Evolutionary conservation across 257 asterid genomes (phyloP).

Genomic region (Hygrophila difformis): DNA sequence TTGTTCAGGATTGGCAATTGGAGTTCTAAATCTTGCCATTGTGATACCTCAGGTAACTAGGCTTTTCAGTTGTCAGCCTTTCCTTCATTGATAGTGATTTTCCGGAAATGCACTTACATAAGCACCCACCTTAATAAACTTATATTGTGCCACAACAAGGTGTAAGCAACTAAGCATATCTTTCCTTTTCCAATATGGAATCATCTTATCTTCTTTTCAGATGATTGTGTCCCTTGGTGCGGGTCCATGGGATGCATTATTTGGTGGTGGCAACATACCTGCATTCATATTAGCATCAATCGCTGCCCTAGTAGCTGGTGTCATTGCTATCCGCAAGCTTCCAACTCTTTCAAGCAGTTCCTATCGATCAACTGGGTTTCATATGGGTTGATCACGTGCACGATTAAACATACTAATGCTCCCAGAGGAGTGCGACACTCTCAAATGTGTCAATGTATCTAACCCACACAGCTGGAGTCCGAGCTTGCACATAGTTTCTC

Average conservation of each 20-base stretch:
- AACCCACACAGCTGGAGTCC: slow-evolving; percentile 11
- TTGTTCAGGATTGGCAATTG: slow-evolving; percentile 88
- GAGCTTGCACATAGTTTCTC: slow-evolving; percentile 16
- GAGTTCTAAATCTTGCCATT: slow-evolving; percentile 96
- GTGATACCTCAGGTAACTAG: slow-evolving; percentile 89
- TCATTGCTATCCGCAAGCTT: slow-evolving; percentile 58
- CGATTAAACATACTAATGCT: slow-evolving; percentile 8
- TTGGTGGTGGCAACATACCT: slow-evolving; percentile 94
- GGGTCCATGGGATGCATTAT: slow-evolving; percentile 99
- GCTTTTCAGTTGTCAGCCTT: background rate
- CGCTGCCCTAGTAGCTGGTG: slow-evolving; percentile 65
- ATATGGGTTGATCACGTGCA: slow-evolving; percentile 51
- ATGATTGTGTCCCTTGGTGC: slow-evolving; percentile 98
- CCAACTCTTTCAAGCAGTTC: slow-evolving; percentile 63
- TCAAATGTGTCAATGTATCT: background rate
- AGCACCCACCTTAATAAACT: background rate
- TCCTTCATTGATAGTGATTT: slow-evolving; percentile 6
- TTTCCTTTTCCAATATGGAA: no score
- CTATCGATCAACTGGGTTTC: slow-evolving; percentile 64
- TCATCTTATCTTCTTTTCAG: slow-evolving; percentile 31
- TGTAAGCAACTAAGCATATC: no score
- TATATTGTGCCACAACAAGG: background rate
- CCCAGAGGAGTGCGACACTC: slow-evolving; percentile 1
- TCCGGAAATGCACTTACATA: background rate
- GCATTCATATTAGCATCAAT: slow-evolving; percentile 85